Base-by-base conservation (phyloP, 495 filamentous ascomycete species). In the Hypoxylon intermedium region DNA sequence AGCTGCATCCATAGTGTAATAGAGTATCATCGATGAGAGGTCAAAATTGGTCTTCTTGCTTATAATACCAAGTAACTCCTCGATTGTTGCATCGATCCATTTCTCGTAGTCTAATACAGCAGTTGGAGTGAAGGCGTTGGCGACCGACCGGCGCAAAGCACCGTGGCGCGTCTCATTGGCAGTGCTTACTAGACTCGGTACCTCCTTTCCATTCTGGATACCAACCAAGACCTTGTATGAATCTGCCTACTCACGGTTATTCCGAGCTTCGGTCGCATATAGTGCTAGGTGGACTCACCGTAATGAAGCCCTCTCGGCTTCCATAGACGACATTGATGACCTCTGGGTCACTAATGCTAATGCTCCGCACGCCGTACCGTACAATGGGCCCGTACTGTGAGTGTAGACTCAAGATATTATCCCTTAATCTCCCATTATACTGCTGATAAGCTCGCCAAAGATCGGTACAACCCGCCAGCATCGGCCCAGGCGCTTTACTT, bases 391-490 rank as follows among this genome's bases (percentile, higher is more conserved):
- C 71, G 41, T 69, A 36, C 30, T 52, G 45, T 6, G 57, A 62
- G 15, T 73, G 66, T 2, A 73, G 34, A 11, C 68, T 51, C 3
- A 67, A 7, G 9, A 73, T 19, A 41, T 63, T 61, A 6, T 40
- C 28, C 12, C 59, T 42, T 9, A 69, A 34, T 15, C n/a, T 60
- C 1, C 67, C 66, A 9, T 68, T 61, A 16, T 62, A 57, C 19
- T 65, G 58, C 2, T 65, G 42, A 18, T 68, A 68, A 18, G 71
- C 61, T 24, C 65, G 46, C 71, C 68, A 73, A 5, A 73, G 55
- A 50, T 68, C 64, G 1, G 66, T 67, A 23, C 58, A 43, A 0
- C 58, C 55, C 6, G 70, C 70, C 0, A 70, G 49, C 6, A 49
- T n/a, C 19, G 70, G 70, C 5, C 70, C 70, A 3, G 70, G 68